Conservation (phyloP, 805 yeast species). For the Candida insectorum region DNA sequence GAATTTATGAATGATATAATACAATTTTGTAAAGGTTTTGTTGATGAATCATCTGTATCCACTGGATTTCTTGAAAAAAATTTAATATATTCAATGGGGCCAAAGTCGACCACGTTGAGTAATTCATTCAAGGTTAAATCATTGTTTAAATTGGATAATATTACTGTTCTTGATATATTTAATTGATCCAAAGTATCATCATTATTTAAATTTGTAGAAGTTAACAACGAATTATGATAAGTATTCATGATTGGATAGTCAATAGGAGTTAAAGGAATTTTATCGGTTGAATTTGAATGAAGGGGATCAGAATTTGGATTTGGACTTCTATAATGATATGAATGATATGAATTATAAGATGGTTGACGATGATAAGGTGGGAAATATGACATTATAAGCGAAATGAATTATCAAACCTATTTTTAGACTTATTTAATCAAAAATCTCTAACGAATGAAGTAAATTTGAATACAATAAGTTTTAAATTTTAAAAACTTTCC, state of each 20-base stretch:
- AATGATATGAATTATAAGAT: slow-evolving; percentile 2
- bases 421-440: no score
- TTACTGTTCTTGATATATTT: slow-evolving; percentile 35
- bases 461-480: slow-evolving; percentile 3
- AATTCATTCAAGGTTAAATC: slow-evolving; percentile 27
- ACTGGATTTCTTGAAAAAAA: slow-evolving; percentile 31
- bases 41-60: slow-evolving; percentile 11
- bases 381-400: slow-evolving; percentile 7
- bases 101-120: slow-evolving; percentile 48
- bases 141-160: slow-evolving; percentile 25
- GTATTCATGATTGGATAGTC: slow-evolving; percentile 10
- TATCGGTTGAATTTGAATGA: slow-evolving; percentile 1
- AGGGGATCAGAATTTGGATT: no score
- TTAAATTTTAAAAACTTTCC: no score
- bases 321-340: no score
- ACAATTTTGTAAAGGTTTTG: slow-evolving; percentile 22
- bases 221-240: slow-evolving; percentile 4
- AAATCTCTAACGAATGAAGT: background rate
- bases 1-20: slow-evolving; percentile 36
- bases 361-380: slow-evolving; percentile 7
- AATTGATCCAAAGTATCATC: slow-evolving; percentile 28
- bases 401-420: no score
- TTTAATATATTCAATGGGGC: slow-evolving; percentile 61
- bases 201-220: slow-evolving; percentile 5
- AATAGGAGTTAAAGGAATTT: slow-evolving; percentile 6